Evolutionary conservation across 805 yeast genomes (phyloP), one percentile per base, ranked within the genome.

Genomic region (Sugiyamaella valdiviana): DNA sequence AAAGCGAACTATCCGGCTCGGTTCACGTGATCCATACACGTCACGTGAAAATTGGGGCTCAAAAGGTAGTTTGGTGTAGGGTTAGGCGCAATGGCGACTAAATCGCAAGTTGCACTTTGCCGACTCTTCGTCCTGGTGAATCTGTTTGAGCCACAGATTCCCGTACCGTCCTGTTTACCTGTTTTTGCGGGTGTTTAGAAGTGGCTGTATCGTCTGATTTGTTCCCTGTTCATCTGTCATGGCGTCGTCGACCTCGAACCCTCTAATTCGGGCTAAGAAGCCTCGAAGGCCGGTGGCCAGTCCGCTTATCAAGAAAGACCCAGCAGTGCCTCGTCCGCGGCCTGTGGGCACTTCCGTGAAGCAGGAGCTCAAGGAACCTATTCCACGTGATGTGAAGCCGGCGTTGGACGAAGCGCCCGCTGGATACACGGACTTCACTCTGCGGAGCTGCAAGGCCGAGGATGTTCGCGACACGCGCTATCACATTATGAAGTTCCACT

Each of bases 401-500:
- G 36, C 14, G 19, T 10, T 24, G 21, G 26, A 16, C 35, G 19
- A 43, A 35, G 29, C 39, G 35, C 20, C 39, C 22, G 37, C 38
- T 39, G 15, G 44, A 45, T 56, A 60, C 52, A 59, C 62, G 62
- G 78, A 65, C 55, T 80, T 80, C 57, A 78, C 82, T 1, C 73
- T 91, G 58, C 78, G 80, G 53, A 84, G 93, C 10, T 85, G 91
- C 57, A 73, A 86, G 0, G 69, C 73, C 48, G 82, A 82, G 40
- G 96, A 87, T 46, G 65, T 87, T 26, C 80, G 78, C 41, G 85
- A 83, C 52, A 75, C 82, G 43, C 75, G 95, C 51, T 83, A 81
- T 53, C 96, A 91, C 63, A 76, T 91, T 20, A 65, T 90, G 67
- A 83, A 83, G 65, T 88, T 91, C 61, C 95, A 84, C 60, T 74